Evolutionary conservation across 2,329 filamentous ascomycete genomes (phyloP).

Genomic region (Colletotrichum trifolii): DNA sequence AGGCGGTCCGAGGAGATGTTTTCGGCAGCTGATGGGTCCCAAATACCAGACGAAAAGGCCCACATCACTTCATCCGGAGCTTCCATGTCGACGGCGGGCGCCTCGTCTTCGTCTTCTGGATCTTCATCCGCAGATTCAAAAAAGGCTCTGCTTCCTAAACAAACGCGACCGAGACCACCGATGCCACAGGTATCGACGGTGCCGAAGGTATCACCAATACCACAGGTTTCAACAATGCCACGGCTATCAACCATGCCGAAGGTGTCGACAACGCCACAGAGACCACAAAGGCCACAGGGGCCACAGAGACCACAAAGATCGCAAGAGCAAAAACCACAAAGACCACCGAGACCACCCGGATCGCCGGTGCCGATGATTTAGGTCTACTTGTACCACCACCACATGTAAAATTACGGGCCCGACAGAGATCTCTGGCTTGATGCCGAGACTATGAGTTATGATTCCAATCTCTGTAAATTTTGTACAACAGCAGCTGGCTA

Average conservation of each 20-base stretch:
- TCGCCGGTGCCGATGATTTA: background rate
- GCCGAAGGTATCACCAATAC: background rate
- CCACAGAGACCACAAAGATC: too few species aligned
- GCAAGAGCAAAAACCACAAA: background rate
- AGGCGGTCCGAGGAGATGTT: conserved; percentile 22
- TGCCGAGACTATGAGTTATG: conserved; percentile 15
- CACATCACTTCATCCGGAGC: conserved; percentile 14
- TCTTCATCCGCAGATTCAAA: conserved; percentile 24
- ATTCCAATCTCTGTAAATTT: background rate
- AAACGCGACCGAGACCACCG: background rate
- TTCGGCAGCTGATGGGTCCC: background rate
- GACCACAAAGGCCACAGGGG: background rate
- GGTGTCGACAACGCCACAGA: too few species aligned
- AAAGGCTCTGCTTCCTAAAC: conserved; percentile 5
- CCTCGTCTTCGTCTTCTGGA: conserved; percentile 14
- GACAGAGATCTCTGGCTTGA: conserved; percentile 2
- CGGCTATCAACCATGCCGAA: background rate
- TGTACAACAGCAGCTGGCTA: too few species aligned
- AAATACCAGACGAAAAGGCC: conserved; percentile 3
- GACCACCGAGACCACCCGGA: too few species aligned
- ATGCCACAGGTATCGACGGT: background rate
- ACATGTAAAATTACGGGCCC: background rate
- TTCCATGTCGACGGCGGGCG: conserved; percentile 29
- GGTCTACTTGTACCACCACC: background rate
- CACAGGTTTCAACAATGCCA: background rate